Evolutionary conservation across 1,284 basidiomycete species (phyloP).

Genomic region (Apiotrichum mycotoxinovorans): DNA sequence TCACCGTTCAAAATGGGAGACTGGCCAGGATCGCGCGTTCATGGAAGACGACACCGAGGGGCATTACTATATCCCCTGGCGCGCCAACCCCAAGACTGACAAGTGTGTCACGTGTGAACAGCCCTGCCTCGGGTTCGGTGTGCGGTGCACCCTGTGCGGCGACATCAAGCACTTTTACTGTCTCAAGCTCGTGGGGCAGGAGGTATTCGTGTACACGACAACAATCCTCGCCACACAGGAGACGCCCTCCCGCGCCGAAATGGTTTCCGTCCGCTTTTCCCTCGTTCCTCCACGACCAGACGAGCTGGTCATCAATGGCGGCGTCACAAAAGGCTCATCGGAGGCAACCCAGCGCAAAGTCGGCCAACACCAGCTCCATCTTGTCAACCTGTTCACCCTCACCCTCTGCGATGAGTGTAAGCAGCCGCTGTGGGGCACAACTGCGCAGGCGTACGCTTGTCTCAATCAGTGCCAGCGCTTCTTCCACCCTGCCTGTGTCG

Average conservation of each 20-base stretch:
- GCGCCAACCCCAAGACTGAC: slow-evolving; percentile 5
- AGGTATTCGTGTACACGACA: slow-evolving; percentile 30
- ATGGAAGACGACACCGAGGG: slow-evolving; percentile 31
- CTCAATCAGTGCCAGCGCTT: slow-evolving; percentile 59
- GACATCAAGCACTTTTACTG: slow-evolving; percentile 35
- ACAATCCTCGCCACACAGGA: slow-evolving; percentile 4
- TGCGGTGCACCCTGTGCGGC: slow-evolving; percentile 35
- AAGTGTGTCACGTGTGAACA: slow-evolving; percentile 25
- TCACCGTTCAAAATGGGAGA: slow-evolving; percentile 34
- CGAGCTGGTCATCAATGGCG: slow-evolving; percentile 25
- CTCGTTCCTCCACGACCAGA: slow-evolving; percentile 24
- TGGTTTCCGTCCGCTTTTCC: slow-evolving; percentile 29
- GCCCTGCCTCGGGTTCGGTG: slow-evolving; percentile 31
- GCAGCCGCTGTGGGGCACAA: slow-evolving; percentile 67
- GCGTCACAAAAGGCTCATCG: slow-evolving; percentile 1
- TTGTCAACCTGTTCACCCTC: slow-evolving; percentile 66
- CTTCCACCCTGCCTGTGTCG: slow-evolving; percentile 58
- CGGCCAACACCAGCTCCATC: slow-evolving; percentile 33
- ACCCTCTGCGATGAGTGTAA: slow-evolving; percentile 64
- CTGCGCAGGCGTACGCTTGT: slow-evolving; percentile 64
- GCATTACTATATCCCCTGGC: slow-evolving; percentile 41
- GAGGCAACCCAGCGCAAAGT: slow-evolving; percentile 18
- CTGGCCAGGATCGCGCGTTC: slow-evolving; percentile 31
- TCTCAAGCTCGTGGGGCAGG: slow-evolving; percentile 18
- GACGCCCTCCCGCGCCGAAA: background rate